Conservation (phyloP, 108 stramenopile species). For the Schizochytrium sp. region DNA sequence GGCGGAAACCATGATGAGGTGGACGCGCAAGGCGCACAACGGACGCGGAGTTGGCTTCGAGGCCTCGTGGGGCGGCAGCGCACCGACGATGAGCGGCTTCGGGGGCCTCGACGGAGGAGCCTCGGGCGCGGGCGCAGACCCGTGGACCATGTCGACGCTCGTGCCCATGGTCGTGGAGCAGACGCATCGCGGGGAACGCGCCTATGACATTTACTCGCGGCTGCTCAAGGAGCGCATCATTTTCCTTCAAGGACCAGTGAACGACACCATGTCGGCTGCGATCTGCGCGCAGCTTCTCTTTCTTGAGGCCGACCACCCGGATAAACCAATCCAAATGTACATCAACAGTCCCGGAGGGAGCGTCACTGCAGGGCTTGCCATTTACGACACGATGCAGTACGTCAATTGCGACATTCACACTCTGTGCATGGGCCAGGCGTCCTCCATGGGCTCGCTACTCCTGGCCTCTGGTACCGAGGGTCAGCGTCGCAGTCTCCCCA, state of each 20-base stretch:
- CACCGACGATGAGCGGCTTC: background rate
- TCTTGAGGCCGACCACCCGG: constrained; percentile 77
- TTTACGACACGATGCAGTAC: constrained; percentile 95
- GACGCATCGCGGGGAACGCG: constrained; percentile 64
- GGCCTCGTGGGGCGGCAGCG: background rate
- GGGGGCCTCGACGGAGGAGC: too few species aligned
- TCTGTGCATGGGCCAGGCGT: constrained; percentile 95
- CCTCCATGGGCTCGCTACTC: constrained; percentile 81
- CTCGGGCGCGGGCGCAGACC: background rate
- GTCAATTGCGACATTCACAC: constrained; percentile 77
- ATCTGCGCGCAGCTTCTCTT: constrained; percentile 89
- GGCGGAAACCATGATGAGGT: background rate
- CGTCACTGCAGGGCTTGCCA: constrained; percentile 69
- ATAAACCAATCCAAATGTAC: constrained; percentile 79
- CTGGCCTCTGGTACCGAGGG: constrained; percentile 67
- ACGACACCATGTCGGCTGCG: constrained; percentile 73
- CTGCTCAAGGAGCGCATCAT: constrained; percentile 90
- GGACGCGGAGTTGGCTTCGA: background rate
- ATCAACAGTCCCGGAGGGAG: constrained; percentile 83
- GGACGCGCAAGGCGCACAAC: background rate
- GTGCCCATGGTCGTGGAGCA: constrained; percentile 4
- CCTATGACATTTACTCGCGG: constrained; percentile 86
- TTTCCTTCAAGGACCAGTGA: constrained; percentile 81
- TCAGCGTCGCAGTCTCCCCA: constrained; percentile 26
- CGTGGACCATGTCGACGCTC: background rate